Base-by-base conservation (phyloP, 495 filamentous ascomycete species). In the Hypoxylon fragiforme region DNA sequence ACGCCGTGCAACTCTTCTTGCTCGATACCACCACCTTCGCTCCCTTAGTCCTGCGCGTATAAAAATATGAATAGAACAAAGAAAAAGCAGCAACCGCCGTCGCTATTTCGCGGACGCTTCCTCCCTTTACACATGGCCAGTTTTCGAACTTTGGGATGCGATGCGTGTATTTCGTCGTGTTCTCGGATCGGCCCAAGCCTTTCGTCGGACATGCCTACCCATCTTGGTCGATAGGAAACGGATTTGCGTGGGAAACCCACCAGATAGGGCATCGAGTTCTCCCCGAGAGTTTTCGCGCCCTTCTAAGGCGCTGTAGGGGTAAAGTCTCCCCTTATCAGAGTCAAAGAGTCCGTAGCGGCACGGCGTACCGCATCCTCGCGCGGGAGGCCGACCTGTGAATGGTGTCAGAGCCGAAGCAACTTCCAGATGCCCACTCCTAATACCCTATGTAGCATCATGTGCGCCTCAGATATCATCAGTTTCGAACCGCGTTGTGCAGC, bases 401-500 rank as follows among this genome's bases (percentile, higher is more conserved):
- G 19, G 12, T 15, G n/a, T 43, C 38, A 18, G 15, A 42, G 36
- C 28, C 21, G 28, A 41, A 34, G 31, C 31, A 8, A 5, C 31
- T 14, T 26, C 30, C 5, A 7, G 22, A 34, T 12, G 7, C 11
- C 28, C 16, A 11, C 31, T 42, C 20, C 48, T 35, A 45, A 43
- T 51, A 43, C 51, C 46, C 47, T 56, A 37, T 40, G 39, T 35
- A 45, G 38, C 47, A 43, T 46, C 46, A 52, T 56, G 42, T 40
- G 39, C 42, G 30, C 21, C 51, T 32, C 32, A 38, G 34, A 31
- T 44, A 13, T 35, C 44, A 49, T 62, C 46, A 45, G 51, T 57
- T 36, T 56, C 43, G 37, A 49, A 42, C 19, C 12, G 49, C 45
- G 31, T 14, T 49, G 38, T 48, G 53, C 19, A 43, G 40, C 42